phyloP scores from a whole-genome alignment of 176 grass and related monocot genomes.

The Elaeis guineensis region DNA sequence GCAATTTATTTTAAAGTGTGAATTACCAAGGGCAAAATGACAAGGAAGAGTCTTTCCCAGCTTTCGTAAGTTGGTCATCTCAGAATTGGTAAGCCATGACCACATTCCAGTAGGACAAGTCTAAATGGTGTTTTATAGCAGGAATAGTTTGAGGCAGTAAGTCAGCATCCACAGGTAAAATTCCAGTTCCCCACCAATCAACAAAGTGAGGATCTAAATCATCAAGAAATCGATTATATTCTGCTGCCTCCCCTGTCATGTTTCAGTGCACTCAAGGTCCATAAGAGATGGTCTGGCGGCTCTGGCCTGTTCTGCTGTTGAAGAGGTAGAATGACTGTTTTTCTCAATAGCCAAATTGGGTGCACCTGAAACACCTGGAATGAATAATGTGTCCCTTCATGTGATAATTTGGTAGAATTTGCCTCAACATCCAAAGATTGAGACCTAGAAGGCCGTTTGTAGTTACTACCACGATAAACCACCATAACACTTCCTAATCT shows the following conservation, averaged over 20 bases:
- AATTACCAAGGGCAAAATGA: constrained; percentile 92
- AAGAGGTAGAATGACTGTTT: constrained; percentile 11
- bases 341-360: constrained; percentile 8
- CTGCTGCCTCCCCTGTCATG: constrained; percentile 67
- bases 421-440: constrained; percentile 26
- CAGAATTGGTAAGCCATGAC: constrained; percentile 51
- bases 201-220: constrained; percentile 69
- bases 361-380: constrained; percentile 28
- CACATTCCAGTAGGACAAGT: constrained; percentile 74
- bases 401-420: constrained; percentile 16
- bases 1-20: no score
- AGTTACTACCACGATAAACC: constrained; percentile 71
- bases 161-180: constrained; percentile 79
- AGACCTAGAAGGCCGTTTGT: constrained; percentile 53
- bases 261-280: constrained; percentile 34
- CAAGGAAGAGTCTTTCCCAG: constrained; percentile 65
- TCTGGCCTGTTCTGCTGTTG: constrained; percentile 2
- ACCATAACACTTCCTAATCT: constrained; percentile 94
- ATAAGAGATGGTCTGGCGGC: constrained; percentile 7
- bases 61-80: constrained; percentile 67
- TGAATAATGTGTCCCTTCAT: constrained; percentile 41
- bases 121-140: constrained; percentile 85
- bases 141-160: constrained; percentile 62
- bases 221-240: constrained; percentile 77
- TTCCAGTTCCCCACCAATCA: constrained; percentile 83